phyloP scores from a whole-genome alignment of 805 yeast genomes.

The Blastobotrys peoriensis region DNA sequence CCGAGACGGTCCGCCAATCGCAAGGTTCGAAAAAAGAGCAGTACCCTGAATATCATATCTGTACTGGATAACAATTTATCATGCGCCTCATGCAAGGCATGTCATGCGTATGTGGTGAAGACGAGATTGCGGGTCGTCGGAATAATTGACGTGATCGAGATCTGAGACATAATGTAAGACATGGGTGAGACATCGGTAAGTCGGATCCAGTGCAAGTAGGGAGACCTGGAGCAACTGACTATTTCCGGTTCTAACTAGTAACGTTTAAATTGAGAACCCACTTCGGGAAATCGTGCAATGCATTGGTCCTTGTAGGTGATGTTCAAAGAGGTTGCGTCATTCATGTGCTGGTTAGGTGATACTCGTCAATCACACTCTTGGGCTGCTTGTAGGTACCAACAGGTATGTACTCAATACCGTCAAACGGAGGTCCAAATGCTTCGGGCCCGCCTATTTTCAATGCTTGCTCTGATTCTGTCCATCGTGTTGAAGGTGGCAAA shows the following conservation, averaged over 20 bases:
- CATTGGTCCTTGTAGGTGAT: neutral
- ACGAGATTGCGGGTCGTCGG: neutral
- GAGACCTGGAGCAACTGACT: too few species aligned
- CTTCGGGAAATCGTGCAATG: too few species aligned
- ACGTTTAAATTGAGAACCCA: too few species aligned
- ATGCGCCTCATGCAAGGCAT: neutral
- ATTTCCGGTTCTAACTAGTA: too few species aligned
- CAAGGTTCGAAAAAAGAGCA: too few species aligned
- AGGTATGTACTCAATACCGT: conserved; percentile 35
- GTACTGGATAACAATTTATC: neutral
- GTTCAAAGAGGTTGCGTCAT: neutral
- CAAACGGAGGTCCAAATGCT: conserved; percentile 31
- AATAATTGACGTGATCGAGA: neutral
- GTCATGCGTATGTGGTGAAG: neutral
- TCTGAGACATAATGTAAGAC: neutral
- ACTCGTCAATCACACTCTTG: conserved; percentile 37
- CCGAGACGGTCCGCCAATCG: too few species aligned
- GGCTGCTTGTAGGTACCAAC: conserved; percentile 35
- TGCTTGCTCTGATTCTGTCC: conserved; percentile 35
- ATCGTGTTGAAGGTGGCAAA: conserved; percentile 34
- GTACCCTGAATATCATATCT: neutral
- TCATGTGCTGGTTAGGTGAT: conserved; percentile 2
- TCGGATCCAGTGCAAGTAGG: too few species aligned
- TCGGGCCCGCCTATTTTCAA: conserved; percentile 39
- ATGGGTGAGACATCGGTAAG: neutral